A percentile compares a stretch with the other conserved stretches of the same genome.
Evolutionary conservation across 1,284 basidiomycete species (phyloP).

Genomic region (Ceratobasidium sp.): DNA sequence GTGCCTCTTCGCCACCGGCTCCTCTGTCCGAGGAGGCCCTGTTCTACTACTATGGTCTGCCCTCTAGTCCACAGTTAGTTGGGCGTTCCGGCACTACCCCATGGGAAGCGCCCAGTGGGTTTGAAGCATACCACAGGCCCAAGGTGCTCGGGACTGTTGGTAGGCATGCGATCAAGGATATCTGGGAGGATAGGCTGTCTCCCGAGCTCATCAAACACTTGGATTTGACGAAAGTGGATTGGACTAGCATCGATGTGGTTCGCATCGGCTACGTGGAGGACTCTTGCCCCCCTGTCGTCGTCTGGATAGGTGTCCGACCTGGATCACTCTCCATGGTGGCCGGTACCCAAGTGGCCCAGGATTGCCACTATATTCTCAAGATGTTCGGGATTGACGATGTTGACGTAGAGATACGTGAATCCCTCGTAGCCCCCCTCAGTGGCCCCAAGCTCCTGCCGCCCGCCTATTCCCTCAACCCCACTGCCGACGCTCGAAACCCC

Average conservation of each 20-base stretch:
- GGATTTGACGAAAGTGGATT: constrained; percentile 47
- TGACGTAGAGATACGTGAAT: constrained; percentile 1
- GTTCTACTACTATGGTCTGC: not conserved
- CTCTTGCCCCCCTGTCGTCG: constrained; percentile 12
- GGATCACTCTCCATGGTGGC: constrained; percentile 49
- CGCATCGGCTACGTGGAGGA: constrained; percentile 47
- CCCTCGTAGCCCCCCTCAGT: not conserved
- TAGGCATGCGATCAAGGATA: constrained; percentile 47
- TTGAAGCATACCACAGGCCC: constrained; percentile 46
- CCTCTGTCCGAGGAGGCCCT: not conserved
- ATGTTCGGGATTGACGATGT: constrained; percentile 48
- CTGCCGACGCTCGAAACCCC: constrained; percentile 51
- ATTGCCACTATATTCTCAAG: constrained; percentile 49
- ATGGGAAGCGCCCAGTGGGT: constrained; percentile 50
- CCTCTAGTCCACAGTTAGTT: constrained; percentile 43
- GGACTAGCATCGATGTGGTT: constrained; percentile 51
- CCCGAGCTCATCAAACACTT: constrained; percentile 45
- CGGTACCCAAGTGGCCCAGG: constrained; percentile 49
- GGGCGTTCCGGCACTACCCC: constrained; percentile 48
- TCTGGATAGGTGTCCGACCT: constrained; percentile 52
- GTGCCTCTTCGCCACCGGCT: not conserved
- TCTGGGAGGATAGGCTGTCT: constrained; percentile 50
- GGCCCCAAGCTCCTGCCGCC: constrained; percentile 1
- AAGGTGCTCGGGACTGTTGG: constrained; percentile 50
- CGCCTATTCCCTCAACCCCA: constrained; percentile 49